Percentiles rank a stretch among this genome's conserved stretches.
Evolutionary conservation across 2,329 filamentous ascomycete genomes (phyloP).

Genomic region (Coniochaeta sp.): DNA sequence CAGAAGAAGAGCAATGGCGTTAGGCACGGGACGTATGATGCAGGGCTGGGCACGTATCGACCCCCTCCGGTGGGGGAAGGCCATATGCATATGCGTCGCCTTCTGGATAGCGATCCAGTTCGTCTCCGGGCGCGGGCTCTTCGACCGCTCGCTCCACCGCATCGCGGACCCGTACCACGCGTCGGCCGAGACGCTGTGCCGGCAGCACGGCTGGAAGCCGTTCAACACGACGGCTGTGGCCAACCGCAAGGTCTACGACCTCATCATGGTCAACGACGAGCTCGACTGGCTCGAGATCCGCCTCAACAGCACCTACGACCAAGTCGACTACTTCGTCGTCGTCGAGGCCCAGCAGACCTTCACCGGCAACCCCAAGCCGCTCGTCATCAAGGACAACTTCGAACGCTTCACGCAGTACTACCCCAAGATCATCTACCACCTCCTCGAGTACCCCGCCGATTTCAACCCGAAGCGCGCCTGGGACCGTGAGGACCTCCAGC

Average conservation of each 20-base stretch:
- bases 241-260: constrained; percentile 49
- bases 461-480: constrained; percentile 34
- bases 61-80: neutral
- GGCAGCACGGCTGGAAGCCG: constrained; percentile 29
- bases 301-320: constrained; percentile 46
- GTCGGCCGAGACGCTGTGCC: constrained; percentile 19
- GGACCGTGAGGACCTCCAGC: constrained; percentile 42
- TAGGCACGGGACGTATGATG: neutral
- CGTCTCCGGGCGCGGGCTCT: neutral
- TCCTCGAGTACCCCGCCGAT: constrained; percentile 36
- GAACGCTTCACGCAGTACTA: constrained; percentile 43
- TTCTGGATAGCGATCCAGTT: neutral
- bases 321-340: constrained; percentile 60
- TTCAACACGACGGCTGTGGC: constrained; percentile 15
- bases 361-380: constrained; percentile 47
- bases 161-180: neutral
- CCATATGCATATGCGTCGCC: neutral
- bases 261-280: constrained; percentile 56
- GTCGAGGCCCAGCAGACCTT: constrained; percentile 54
- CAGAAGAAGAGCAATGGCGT: neutral
- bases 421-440: constrained; percentile 54
- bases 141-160: neutral
- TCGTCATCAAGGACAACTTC: constrained; percentile 46
- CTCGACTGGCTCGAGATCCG: constrained; percentile 61
- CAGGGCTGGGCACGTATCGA: neutral